Evolutionary conservation across 108 stramenopile genomes (phyloP), one percentile per base, ranked within the genome.

Genomic region (Nitzschia putrida): DNA sequence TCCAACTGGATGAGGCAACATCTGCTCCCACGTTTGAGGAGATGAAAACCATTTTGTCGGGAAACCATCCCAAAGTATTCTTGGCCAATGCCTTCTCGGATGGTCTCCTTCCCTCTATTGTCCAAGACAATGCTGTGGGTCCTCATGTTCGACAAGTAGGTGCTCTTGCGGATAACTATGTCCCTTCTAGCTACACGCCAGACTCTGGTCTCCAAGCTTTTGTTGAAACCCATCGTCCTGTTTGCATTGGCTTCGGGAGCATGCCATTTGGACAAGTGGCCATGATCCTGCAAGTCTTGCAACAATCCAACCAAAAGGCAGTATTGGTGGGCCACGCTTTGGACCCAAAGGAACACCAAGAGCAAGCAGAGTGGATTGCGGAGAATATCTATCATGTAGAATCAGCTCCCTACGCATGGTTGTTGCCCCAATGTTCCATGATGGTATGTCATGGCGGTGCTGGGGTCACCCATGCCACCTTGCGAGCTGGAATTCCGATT

Each of bases 371-470:
- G 12, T 75, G 67, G 66, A 25, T 44, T 22, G 12, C 58, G 3
- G 53, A 47, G 0, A 75, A 75, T 55, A 50, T 75, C 26, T 34
- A 12, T 12, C 45, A 47, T 13, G 49, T 66, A 2, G 21, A 39
- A n/a, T 61, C 18, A 12, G 40, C 37, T 24, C 67, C 74, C 20
- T 68, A 75, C 49, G 57, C 66, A 9, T 75, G 74, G 74, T 43
- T 75, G n/a, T 37, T 75, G 10, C 74, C 74, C n/a, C 50, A 60
- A 11, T 67, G 66, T 23, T 14, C 25, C 42, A 58, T 67, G 66
- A 75, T 68, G 66, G 9, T 75, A 1, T 51, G 67, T 51, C 74
- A 75, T 61, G 74, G 74, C 42, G 74, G 74, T 18, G 66, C 74
- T 20, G 74, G 74, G 11, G 57, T 60, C 8, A 41, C 41, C n/a